Percentiles rank a stretch among this genome's conserved stretches.
phyloP scores from a whole-genome alignment of 1,284 basidiomycete genomes.

The Sporisorium iseilematis-ciliati region DNA sequence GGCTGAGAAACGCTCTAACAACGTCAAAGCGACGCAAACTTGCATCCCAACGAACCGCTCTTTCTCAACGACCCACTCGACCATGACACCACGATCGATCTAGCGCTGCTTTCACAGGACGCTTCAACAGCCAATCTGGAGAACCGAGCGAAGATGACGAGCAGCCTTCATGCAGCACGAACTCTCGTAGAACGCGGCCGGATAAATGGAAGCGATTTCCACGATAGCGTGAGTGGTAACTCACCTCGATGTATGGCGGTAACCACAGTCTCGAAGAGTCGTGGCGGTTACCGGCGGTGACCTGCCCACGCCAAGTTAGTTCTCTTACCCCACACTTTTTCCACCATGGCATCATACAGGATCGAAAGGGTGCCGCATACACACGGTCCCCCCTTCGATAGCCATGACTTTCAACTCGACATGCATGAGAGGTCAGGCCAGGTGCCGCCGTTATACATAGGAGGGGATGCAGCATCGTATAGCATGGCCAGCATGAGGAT shows the following conservation, averaged over 20 bases:
- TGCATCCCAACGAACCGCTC: too few species aligned
- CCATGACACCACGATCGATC: not conserved
- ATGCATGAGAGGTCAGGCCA: too few species aligned
- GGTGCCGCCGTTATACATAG: not conserved
- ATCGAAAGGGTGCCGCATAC: not conserved
- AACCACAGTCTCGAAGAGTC: not conserved
- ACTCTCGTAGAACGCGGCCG: not conserved
- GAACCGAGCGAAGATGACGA: too few species aligned
- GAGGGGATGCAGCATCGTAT: not conserved
- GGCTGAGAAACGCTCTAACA: not conserved
- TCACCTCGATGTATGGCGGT: not conserved
- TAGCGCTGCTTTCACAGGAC: not conserved
- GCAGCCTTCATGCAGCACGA: not conserved
- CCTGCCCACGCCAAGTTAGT: not conserved
- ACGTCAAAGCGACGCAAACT: not conserved
- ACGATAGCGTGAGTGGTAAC: not conserved
- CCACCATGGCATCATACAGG: not conserved
- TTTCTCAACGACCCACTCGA: not conserved
- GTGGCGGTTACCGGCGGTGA: not conserved
- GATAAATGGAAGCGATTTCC: not conserved
- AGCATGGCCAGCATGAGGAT: not conserved
- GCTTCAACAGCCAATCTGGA: not conserved
- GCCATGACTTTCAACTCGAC: too few species aligned
- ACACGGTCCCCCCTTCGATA: too few species aligned
- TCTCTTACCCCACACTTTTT: not conserved